phyloP scores from a whole-genome alignment of 2,329 filamentous ascomycete genomes.

The Pseudogymnoascus sp. region DNA sequence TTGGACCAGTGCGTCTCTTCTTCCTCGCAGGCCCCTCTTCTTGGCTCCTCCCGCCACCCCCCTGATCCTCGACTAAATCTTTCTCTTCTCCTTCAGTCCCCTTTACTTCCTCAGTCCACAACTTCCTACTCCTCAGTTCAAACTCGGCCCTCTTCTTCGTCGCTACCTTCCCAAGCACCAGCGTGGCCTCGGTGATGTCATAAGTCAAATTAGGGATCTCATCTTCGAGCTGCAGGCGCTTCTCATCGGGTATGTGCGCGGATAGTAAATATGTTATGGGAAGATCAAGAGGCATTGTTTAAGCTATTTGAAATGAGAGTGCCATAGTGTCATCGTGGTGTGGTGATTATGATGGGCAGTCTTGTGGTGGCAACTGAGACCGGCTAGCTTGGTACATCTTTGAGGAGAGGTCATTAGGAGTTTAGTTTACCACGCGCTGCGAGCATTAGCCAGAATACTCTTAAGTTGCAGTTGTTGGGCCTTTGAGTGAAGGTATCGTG shows the following conservation, averaged over 20 bases:
- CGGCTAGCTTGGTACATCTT: background rate
- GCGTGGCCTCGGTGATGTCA: constrained; percentile 59
- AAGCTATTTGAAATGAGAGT: background rate
- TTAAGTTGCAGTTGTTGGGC: background rate
- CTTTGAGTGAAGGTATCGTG: constrained; percentile 1
- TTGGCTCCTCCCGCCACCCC: constrained; percentile 9
- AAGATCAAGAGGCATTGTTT: constrained; percentile 2
- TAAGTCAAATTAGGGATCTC: constrained; percentile 58
- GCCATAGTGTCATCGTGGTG: background rate
- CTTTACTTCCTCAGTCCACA: constrained; percentile 46
- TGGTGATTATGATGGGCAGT: background rate
- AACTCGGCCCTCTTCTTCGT: constrained; percentile 63
- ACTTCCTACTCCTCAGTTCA: constrained; percentile 61
- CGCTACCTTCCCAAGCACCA: constrained; percentile 66
- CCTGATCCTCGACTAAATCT: background rate
- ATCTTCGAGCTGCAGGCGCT: constrained; percentile 56
- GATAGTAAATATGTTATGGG: constrained; percentile 51
- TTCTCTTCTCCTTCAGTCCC: background rate
- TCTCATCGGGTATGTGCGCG: constrained; percentile 55
- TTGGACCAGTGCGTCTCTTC: constrained; percentile 31
- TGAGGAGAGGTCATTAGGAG: background rate
- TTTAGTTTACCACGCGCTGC: background rate
- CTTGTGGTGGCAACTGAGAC: background rate
- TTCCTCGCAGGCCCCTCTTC: constrained; percentile 14
- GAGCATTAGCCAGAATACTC: background rate